Conservation (phyloP, 768 basidiomycete genomes). For the Mycena capillaripes region DNA sequence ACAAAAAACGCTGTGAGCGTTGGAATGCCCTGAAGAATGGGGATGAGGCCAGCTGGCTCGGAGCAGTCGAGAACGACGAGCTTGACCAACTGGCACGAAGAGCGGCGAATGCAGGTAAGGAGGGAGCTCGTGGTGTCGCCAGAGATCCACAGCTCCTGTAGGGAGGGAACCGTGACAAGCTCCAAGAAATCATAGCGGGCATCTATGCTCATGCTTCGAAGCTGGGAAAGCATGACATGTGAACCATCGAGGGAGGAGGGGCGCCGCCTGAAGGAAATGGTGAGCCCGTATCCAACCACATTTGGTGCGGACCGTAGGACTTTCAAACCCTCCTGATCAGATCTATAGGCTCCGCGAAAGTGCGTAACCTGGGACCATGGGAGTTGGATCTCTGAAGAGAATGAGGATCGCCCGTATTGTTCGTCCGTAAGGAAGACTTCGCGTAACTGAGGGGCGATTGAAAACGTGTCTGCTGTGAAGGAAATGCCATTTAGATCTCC, state of each 20-base stretch:
- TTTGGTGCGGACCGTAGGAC: not conserved
- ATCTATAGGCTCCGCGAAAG: not conserved
- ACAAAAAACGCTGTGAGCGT: not conserved
- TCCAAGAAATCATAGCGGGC: not conserved
- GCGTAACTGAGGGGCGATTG: not conserved
- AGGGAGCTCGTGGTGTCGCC: not conserved
- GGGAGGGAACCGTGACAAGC: not conserved
- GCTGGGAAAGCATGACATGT: not conserved
- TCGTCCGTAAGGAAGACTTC: not conserved
- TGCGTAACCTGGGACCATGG: not conserved
- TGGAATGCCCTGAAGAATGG: not conserved
- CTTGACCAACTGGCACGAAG: not conserved
- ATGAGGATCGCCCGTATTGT: no score
- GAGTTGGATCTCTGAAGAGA: not conserved
- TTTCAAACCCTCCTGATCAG: not conserved
- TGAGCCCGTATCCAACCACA: not conserved
- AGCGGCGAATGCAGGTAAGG: not conserved
- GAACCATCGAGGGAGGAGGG: not conserved
- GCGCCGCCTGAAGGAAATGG: not conserved
- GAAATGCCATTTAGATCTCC: no score
- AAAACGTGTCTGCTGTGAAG: not conserved
- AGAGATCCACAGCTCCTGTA: not conserved
- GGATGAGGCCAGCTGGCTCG: not conserved
- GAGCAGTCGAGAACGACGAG: not conserved
- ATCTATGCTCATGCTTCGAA: not conserved